Evolutionary conservation across 2,329 filamentous ascomycete genomes (phyloP), one percentile per base, ranked within the genome.

Genomic region (Trichoderma hamatum): DNA sequence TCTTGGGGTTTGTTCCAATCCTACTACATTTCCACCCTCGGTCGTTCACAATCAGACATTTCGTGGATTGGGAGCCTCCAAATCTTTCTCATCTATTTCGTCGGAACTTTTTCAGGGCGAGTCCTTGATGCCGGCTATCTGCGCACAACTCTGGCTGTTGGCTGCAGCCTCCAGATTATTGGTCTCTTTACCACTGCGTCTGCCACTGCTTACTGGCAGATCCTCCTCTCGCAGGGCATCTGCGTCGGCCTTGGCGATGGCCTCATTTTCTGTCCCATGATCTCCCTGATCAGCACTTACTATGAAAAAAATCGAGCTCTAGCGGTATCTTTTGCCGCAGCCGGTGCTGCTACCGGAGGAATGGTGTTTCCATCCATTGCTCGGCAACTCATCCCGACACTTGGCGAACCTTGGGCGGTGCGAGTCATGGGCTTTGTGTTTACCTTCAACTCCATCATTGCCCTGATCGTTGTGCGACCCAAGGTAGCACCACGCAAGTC

Each of bases 251-350:
- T 89, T 0, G 89, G 87, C 1, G 85, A 86, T 70, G 90, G 89
- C 3, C 86, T 83, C 70, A 78, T 92, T 5, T 92, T 90, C 77
- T 86, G 89, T 59, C 88, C 90, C 0, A 82, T 85, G 52, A 83
- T 92, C 36, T 86, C 90, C 1, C 85, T 90, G 3, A 80, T 92
- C 2, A 86, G 89, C 4, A 89, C 90, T 13, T 92, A 92, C 73
- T 92, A 61, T 61, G 80, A 79, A 67, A 82, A 79, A 55, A 85
- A 82, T 70, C 82, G 87, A 56, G 84, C 85, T 0, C 77, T 92
- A 2, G 89, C 86, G 11, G 84, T 91, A 63, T 90, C 89, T 16
- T 77, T 91, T 24, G 83, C 85, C 1, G 88, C 89, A 0, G 83
- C 83, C 26, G 90, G 90, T 11, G 86, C 84, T 64, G 86, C 84